These are phyloP conservation scores for Conoideocrella luteorostrata DNA, from an alignment of 2,329 filamentous ascomycete species.

Conservation along the genomic window DNA sequence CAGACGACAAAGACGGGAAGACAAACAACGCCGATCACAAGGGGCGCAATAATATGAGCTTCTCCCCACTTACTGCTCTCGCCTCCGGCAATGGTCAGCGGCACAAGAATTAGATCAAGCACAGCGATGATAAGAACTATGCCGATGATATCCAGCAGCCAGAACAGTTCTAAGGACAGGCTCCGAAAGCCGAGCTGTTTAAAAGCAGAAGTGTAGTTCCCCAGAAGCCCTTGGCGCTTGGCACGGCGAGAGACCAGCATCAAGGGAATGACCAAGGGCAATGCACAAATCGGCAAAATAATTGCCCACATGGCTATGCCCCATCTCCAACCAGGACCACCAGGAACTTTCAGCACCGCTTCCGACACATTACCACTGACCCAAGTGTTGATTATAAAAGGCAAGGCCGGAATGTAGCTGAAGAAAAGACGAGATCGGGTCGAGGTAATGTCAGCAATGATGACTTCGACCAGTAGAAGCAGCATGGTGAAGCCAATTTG, in stretches of 20 bases:
- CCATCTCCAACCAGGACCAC: slow-evolving; percentile 49
- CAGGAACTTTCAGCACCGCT: slow-evolving; percentile 29
- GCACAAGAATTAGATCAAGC: slow-evolving; percentile 55
- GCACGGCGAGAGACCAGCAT: slow-evolving; percentile 52
- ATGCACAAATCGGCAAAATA: slow-evolving; percentile 52
- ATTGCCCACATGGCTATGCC: slow-evolving; percentile 62
- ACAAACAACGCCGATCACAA: slow-evolving; percentile 50
- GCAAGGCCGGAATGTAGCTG: slow-evolving; percentile 51
- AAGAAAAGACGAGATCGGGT: slow-evolving; percentile 58
- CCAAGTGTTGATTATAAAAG: slow-evolving; percentile 62
- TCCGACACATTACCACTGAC: slow-evolving; percentile 52
- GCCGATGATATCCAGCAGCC: slow-evolving; percentile 48
- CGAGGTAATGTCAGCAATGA: slow-evolving; percentile 63
- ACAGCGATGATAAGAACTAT: slow-evolving; percentile 50
- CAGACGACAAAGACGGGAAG: slow-evolving; percentile 50
- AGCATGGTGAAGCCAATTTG: slow-evolving; percentile 55
- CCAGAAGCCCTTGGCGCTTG: slow-evolving; percentile 39
- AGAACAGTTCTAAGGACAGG: slow-evolving; percentile 43
- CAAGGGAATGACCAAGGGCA: slow-evolving; percentile 54
- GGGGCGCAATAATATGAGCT: slow-evolving; percentile 46
- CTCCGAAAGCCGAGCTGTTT: slow-evolving; percentile 31
- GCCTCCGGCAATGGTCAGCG: slow-evolving; percentile 49
- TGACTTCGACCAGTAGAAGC: slow-evolving; percentile 54
- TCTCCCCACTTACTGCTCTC: slow-evolving; percentile 41
- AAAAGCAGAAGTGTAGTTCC: slow-evolving; percentile 14